phyloP scores from a whole-genome alignment of 495 filamentous ascomycete species.

The Acidomyces sp. region DNA sequence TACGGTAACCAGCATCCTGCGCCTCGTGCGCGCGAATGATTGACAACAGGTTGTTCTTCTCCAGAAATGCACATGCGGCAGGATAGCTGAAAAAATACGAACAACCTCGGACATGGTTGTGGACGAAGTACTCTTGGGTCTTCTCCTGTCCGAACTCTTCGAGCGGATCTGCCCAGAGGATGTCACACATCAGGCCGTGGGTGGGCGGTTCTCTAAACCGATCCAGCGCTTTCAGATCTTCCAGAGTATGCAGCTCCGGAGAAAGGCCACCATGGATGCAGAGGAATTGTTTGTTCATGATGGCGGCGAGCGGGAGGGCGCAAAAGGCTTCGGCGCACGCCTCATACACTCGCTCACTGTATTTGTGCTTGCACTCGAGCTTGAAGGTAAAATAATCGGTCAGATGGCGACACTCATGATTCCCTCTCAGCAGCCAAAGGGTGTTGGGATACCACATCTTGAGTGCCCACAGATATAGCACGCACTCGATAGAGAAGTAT shows the following conservation, averaged over 20 bases:
- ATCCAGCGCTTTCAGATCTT: constrained; percentile 92
- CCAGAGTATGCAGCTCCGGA: constrained; percentile 87
- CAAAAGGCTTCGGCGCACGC: constrained; percentile 98
- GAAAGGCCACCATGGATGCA: constrained; percentile 96
- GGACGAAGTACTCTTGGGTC: constrained; percentile 88
- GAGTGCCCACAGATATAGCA: constrained; percentile 90
- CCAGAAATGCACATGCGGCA: constrained; percentile 91
- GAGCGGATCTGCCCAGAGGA: constrained; percentile 96
- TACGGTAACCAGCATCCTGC: constrained; percentile 94
- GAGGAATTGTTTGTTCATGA: constrained; percentile 99
- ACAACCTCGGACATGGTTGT: constrained; percentile 96
- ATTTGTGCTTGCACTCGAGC: constrained; percentile 98
- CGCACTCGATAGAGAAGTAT: constrained; percentile 98
- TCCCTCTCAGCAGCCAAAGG: constrained; percentile 90
- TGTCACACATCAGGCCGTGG: constrained; percentile 96
- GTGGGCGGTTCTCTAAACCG: constrained; percentile 95
- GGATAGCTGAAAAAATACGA: constrained; percentile 99
- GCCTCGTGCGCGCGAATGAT: constrained; percentile 98
- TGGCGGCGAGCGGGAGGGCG: constrained; percentile 77
- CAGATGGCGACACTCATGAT: constrained; percentile 96
- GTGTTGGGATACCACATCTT: constrained; percentile 99
- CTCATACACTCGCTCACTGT: constrained; percentile 90
- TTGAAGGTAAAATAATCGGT: constrained; percentile 99
- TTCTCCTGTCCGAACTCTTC: constrained; percentile 99
- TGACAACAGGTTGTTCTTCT: constrained; percentile 96